Conservation (phyloP, 805 yeast genomes). For the Starmerella potacharoeniae region DNA sequence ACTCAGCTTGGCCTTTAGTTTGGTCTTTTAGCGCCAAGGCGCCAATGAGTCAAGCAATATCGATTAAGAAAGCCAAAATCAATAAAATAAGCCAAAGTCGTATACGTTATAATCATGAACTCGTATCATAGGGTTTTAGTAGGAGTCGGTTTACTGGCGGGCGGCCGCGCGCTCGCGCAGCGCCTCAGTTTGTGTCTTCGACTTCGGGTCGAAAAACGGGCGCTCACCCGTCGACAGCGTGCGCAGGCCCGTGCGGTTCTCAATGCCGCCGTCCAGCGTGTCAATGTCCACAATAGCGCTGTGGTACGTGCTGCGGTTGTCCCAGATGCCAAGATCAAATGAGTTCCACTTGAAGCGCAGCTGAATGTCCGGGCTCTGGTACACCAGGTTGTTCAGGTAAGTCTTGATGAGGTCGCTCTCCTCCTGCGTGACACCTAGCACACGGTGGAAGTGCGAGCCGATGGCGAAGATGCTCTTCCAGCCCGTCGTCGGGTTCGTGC, state of each 20-base stretch:
- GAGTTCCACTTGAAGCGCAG: constrained; percentile 44
- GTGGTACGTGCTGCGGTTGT: constrained; percentile 46
- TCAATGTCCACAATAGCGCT: constrained; percentile 38
- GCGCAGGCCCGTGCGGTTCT: constrained; percentile 24
- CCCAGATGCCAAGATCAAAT: constrained; percentile 50
- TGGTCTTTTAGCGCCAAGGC: too few relatives aligned
- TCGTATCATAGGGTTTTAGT: background rate
- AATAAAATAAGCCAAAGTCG: background rate
- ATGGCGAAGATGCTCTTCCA: constrained; percentile 48
- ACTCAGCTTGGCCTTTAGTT: too few relatives aligned
- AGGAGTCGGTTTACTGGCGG: background rate
- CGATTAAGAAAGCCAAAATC: background rate
- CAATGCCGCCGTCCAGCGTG: constrained; percentile 14
- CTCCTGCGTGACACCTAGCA: constrained; percentile 41
- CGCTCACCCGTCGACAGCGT: constrained; percentile 26
- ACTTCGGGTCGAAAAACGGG: constrained; percentile 25
- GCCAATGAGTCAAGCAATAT: background rate
- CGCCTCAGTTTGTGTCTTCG: constrained; percentile 22
- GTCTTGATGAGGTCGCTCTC: constrained; percentile 41
- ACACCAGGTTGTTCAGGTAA: constrained; percentile 37
- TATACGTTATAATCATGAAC: background rate
- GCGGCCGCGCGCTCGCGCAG: constrained; percentile 10
- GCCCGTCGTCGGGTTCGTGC: constrained; percentile 58
- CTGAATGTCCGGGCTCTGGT: constrained; percentile 44
- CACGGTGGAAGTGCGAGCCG: constrained; percentile 40